These are phyloP conservation scores for Urtica urens DNA, from an alignment of 306 rosid genomes.

Conservation along the genomic window DNA sequence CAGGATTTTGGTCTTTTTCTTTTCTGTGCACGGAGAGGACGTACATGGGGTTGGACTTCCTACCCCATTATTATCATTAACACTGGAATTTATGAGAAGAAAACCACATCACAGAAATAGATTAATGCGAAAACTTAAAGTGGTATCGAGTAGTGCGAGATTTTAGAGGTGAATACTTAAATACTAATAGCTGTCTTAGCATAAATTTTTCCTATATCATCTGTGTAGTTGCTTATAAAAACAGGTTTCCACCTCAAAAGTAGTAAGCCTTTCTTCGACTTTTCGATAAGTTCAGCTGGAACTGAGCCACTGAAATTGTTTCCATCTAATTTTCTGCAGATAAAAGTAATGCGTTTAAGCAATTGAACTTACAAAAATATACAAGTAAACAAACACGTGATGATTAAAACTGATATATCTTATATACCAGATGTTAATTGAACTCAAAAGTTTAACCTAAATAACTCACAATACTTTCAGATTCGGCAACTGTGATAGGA, in stretches of 20 bases:
- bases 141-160: no score
- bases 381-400: no score
- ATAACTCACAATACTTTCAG: slow-evolving; percentile 34
- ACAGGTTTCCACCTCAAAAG: neutral
- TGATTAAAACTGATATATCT: no score
- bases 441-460: no score
- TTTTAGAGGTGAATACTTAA: no score
- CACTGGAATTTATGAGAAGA: neutral
- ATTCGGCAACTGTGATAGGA: slow-evolving; percentile 22
- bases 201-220: no score
- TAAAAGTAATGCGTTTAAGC: neutral
- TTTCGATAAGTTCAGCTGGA: neutral
- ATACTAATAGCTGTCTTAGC: no score
- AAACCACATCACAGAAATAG: no score
- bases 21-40: slow-evolving; percentile 19
- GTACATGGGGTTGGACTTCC: slow-evolving; percentile 15
- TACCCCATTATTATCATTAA: neutral
- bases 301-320: neutral
- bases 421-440: no score
- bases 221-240: no score
- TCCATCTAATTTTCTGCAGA: neutral
- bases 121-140: no score
- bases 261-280: neutral
- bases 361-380: no score
- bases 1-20: slow-evolving; percentile 8